Conservation (phyloP, 2,329 filamentous ascomycete species). For the Leptographium wingfieldii region DNA sequence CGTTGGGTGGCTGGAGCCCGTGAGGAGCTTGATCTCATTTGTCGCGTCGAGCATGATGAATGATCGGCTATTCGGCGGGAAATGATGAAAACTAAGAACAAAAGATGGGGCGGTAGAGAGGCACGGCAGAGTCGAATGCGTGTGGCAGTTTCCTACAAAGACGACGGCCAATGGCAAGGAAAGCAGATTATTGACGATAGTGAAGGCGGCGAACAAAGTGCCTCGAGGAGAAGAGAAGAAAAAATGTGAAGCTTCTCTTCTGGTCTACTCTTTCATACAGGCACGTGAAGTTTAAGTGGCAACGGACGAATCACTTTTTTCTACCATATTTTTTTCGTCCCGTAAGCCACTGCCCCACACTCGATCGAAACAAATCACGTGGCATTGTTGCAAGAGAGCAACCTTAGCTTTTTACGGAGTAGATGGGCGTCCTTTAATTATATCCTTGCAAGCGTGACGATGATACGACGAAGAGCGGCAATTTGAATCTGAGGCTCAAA, state of each 20-base stretch:
- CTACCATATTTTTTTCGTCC: background rate
- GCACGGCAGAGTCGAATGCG: background rate
- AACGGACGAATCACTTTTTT: background rate
- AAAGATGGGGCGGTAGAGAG: background rate
- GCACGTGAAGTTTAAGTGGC: background rate
- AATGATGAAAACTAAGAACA: background rate
- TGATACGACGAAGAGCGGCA: no score
- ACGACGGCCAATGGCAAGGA: background rate
- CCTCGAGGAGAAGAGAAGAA: background rate
- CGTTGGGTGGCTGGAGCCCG: slow-evolving; percentile 26
- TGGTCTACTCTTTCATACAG: background rate
- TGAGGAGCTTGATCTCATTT: slow-evolving; percentile 28
- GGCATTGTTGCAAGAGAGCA: background rate
- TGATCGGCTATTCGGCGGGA: background rate
- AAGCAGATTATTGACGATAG: background rate
- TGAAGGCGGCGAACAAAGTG: background rate
- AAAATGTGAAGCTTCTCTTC: background rate
- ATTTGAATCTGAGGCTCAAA: no score
- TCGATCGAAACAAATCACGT: background rate
- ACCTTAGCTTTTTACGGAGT: background rate
- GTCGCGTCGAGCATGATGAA: slow-evolving; percentile 12
- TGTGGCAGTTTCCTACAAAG: background rate
- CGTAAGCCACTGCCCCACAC: background rate
- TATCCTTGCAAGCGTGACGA: no score
- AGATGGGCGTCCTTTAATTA: no score